A percentile compares a stretch with the other conserved stretches of the same genome.
These are phyloP conservation scores for Epicoccum nigrum DNA, from an alignment of 2,329 filamentous ascomycete genomes.

Conservation along the genomic window DNA sequence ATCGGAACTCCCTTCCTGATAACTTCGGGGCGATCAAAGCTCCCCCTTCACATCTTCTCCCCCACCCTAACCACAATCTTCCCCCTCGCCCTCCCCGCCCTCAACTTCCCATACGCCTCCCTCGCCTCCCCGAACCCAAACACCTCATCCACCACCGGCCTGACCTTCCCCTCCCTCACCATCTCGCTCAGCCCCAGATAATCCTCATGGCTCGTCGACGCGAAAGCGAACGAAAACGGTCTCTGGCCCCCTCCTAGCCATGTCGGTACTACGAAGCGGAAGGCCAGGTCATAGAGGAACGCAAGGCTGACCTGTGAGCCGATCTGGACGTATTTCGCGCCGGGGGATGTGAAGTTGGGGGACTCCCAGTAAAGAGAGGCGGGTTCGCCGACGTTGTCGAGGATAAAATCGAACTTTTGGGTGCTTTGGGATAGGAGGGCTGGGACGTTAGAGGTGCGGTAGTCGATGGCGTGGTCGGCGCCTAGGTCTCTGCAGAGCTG, in stretches of 20 bases:
- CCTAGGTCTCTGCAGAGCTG: slow-evolving; percentile 63
- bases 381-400: slow-evolving; percentile 61
- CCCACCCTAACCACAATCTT: slow-evolving; percentile 58
- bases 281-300: slow-evolving; percentile 23
- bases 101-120: slow-evolving; percentile 63
- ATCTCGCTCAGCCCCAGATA: slow-evolving; percentile 55
- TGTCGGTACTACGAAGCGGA: slow-evolving; percentile 30
- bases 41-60: neutral
- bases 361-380: slow-evolving; percentile 29
- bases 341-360: slow-evolving; percentile 20
- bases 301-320: slow-evolving; percentile 25
- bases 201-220: slow-evolving; percentile 22
- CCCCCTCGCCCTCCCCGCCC: slow-evolving; percentile 59
- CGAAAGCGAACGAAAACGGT: slow-evolving; percentile 46
- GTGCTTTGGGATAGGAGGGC: slow-evolving; percentile 54
- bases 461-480: slow-evolving; percentile 67
- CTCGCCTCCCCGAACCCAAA: slow-evolving; percentile 61
- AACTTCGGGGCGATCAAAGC: neutral
- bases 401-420: slow-evolving; percentile 57
- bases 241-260: slow-evolving; percentile 58
- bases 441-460: slow-evolving; percentile 55
- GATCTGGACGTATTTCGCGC: slow-evolving; percentile 29
- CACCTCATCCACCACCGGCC: slow-evolving; percentile 59
- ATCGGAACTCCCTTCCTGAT: neutral
- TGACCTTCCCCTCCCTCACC: slow-evolving; percentile 63